A percentile compares a stretch with the other conserved stretches of the same genome.
phyloP scores from a whole-genome alignment of 306 rosid genomes.

The Lablab purpureus region DNA sequence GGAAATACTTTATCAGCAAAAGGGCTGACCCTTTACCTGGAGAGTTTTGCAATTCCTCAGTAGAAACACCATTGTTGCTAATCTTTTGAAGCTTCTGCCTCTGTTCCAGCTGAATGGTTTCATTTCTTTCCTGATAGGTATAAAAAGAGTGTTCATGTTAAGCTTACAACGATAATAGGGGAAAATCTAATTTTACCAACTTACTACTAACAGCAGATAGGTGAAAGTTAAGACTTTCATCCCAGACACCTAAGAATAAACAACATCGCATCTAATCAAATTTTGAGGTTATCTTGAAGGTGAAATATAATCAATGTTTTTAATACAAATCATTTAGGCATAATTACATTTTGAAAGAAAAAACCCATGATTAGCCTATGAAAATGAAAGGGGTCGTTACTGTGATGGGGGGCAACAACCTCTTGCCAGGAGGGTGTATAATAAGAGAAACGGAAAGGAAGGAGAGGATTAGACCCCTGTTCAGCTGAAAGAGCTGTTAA shows the following conservation, averaged over 20 bases:
- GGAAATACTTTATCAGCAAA: slow-evolving; percentile 39
- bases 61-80: slow-evolving; percentile 55
- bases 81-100: slow-evolving; percentile 68
- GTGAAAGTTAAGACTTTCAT: neutral
- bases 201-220: slow-evolving; percentile 8
- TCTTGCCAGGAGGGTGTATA: neutral
- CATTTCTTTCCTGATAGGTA: slow-evolving; percentile 63
- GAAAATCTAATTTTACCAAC: neutral
- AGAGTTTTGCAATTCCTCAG: slow-evolving; percentile 55
- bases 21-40: slow-evolving; percentile 57
- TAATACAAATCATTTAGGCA: slow-evolving; percentile 23
- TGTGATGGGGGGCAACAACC: neutral
- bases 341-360: slow-evolving; percentile 29
- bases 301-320: slow-evolving; percentile 12
- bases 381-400: neutral
- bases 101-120: slow-evolving; percentile 56
- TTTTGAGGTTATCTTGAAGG: slow-evolving; percentile 15
- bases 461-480: neutral
- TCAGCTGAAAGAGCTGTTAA: neutral
- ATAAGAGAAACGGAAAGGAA: neutral
- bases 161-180: neutral
- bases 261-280: slow-evolving; percentile 27
- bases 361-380: neutral
- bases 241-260: slow-evolving; percentile 20
- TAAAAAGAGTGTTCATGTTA: slow-evolving; percentile 10